These are phyloP conservation scores for Tephrocybe sp. DNA, from an alignment of 768 basidiomycete genomes.

Conservation along the genomic window DNA sequence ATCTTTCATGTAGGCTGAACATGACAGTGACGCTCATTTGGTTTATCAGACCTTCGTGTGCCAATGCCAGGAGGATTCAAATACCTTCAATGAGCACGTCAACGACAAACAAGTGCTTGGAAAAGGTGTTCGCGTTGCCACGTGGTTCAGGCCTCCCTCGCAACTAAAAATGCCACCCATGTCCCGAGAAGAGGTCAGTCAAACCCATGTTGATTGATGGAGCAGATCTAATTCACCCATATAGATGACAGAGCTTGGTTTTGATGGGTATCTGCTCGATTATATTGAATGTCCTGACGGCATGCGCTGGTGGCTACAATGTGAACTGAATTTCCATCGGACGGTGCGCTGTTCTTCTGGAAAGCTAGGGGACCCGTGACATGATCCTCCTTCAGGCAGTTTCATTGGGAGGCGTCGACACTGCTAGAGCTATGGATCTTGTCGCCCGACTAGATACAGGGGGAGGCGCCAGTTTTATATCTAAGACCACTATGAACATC, in stretches of 20 bases:
- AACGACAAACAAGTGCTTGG: conserved; percentile 64
- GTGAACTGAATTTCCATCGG: conserved; percentile 65
- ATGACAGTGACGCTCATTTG: background rate
- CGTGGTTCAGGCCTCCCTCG: conserved; percentile 61
- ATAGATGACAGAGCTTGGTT: conserved; percentile 61
- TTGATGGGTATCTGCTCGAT: conserved; percentile 85
- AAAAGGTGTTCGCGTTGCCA: conserved; percentile 54
- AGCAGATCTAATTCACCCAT: background rate
- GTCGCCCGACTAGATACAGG: conserved; percentile 49
- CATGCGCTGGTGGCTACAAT: conserved; percentile 68
- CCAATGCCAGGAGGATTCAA: conserved; percentile 81
- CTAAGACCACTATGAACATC: conserved; percentile 54
- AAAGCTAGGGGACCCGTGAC: background rate
- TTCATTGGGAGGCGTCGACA: conserved; percentile 53
- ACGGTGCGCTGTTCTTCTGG: conserved; percentile 48
- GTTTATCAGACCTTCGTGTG: conserved; percentile 77
- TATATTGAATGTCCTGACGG: conserved; percentile 76
- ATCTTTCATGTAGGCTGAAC: too few relatives aligned
- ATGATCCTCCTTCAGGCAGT: conserved; percentile 51
- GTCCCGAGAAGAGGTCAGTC: conserved; percentile 53
- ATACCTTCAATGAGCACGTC: conserved; percentile 63
- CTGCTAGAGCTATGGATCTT: conserved; percentile 56
- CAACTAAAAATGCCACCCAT: conserved; percentile 53
- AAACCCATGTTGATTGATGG: background rate
- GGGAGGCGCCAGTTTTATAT: conserved; percentile 61